Conservation (phyloP, 495 filamentous ascomycete species). For the Parathielavia hyrcaniae region DNA sequence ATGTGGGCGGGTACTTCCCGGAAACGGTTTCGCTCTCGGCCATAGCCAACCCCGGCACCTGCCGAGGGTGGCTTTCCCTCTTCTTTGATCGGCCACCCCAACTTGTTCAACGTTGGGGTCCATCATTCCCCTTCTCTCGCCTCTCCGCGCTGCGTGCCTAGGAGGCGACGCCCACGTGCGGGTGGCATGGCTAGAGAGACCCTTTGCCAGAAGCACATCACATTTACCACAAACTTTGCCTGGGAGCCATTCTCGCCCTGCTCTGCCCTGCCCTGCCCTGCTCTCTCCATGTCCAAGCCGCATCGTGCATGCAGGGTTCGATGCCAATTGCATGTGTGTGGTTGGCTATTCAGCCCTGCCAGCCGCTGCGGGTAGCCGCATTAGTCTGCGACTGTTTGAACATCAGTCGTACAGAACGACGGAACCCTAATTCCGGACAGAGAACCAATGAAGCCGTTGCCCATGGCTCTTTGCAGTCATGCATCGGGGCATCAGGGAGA, state of each 20-base stretch:
- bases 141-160: conserved; percentile 3
- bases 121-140: not conserved
- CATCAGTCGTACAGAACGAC: conserved; percentile 30
- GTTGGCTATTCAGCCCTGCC: conserved; percentile 17
- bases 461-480: conserved; percentile 7
- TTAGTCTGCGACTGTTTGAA: conserved; percentile 45
- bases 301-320: conserved; percentile 12
- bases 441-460: conserved; percentile 8
- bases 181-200: not conserved
- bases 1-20: conserved; percentile 25
- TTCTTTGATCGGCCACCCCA: conserved; percentile 10
- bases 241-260: not conserved
- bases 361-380: conserved; percentile 35
- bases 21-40: conserved; percentile 19
- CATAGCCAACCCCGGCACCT: conserved; percentile 7
- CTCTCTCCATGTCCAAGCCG: conserved; percentile 7
- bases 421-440: conserved; percentile 9
- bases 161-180: not conserved
- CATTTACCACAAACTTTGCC: conserved; percentile 1
- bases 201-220: not conserved
- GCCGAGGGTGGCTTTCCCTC: conserved; percentile 10
- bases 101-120: not conserved
- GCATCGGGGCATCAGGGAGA: conserved; percentile 1
- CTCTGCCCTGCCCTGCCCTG: not conserved
- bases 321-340: conserved; percentile 2